Evolutionary conservation across 805 yeast genomes (phyloP), one percentile per base, ranked within the genome.

Genomic region (Kluyveromyces starmeri): DNA sequence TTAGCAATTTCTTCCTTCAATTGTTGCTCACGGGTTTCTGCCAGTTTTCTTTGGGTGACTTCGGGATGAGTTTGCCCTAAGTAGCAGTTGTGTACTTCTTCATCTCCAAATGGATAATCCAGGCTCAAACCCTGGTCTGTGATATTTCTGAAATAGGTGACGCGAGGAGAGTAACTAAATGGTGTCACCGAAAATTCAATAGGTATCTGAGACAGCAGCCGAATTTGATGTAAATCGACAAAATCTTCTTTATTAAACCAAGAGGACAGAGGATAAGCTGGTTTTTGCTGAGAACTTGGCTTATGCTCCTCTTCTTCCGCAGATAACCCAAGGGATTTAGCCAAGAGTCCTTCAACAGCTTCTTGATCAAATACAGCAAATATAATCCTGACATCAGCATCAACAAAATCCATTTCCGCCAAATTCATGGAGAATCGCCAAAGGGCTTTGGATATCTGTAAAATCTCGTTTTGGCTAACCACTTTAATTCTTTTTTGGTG

Each of bases 211-310:
- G 50, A 61, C 4, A 61, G 53, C 1, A 63, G 44, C 4, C 71
- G 67, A 8, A 65, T 51, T 32, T 67, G 60, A 39, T 80, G 83
- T 27, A 85, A 50, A 45, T 86, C 96, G 8, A 72, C 61, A 45
- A 72, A 86, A 51, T 86, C 96, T 38, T 81, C 80, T 15, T 64
- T 58, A 48, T 85, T 94, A 31, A 73, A 64, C 96, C 96, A 86
- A 3, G 59, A 48, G 4, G 55, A 43, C 22, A 38, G 31, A 7
- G 20, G 27, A 6, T 14, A 11, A 16, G 21, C 19, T 8, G 18
- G n/a, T n/a, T 22, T 20, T 4, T 20, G 23, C 5, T 12, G 12
- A 14, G 13, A 12, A 4, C 10, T 11, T n/a, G 12, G 14, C 9
- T 19, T 11, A 6, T 20, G 26, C 12, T 30, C 19, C 14, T 38